phyloP scores from a whole-genome alignment of 2,329 filamentous ascomycete species.

The Colletotrichum horii region DNA sequence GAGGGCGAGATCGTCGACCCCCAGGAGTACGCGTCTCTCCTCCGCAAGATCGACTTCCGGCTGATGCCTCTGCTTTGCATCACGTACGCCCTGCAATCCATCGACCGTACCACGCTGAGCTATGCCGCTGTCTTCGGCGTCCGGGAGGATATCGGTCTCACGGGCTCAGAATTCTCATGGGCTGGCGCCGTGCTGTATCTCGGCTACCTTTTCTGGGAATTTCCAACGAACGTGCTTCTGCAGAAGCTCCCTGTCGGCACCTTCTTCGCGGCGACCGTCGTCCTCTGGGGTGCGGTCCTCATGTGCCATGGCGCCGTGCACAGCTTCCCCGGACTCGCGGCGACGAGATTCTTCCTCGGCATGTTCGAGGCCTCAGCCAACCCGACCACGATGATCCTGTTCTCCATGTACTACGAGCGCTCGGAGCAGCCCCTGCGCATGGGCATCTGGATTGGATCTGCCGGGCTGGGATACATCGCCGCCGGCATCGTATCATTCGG shows the following conservation, averaged over 20 bases:
- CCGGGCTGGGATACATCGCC: slow-evolving; percentile 60
- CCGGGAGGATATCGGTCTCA: slow-evolving; percentile 51
- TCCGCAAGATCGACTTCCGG: slow-evolving; percentile 24
- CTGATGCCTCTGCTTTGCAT: slow-evolving; percentile 28
- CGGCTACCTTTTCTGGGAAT: slow-evolving; percentile 66
- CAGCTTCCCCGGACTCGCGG: slow-evolving; percentile 20
- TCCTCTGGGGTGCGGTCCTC: slow-evolving; percentile 50
- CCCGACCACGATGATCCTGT: slow-evolving; percentile 51
- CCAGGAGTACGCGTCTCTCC: not conserved
- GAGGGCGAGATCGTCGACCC: slow-evolving; percentile 2
- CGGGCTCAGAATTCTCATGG: slow-evolving; percentile 60
- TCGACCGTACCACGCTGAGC: slow-evolving; percentile 4
- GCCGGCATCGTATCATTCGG: slow-evolving; percentile 62
- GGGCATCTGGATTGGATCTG: slow-evolving; percentile 70
- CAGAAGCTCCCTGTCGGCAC: slow-evolving; percentile 38
- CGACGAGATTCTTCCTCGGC: slow-evolving; percentile 25
- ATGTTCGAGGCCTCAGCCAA: slow-evolving; percentile 33
- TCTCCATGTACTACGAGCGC: slow-evolving; percentile 50
- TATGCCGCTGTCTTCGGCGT: slow-evolving; percentile 62
- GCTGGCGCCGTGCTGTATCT: slow-evolving; percentile 64
- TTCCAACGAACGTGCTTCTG: slow-evolving; percentile 62
- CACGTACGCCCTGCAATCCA: slow-evolving; percentile 24
- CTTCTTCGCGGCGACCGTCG: slow-evolving; percentile 26
- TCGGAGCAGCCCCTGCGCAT: slow-evolving; percentile 66
- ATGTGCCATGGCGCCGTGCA: slow-evolving; percentile 29